A percentile compares a stretch with the other conserved stretches of the same genome.
These are phyloP conservation scores for Boletus sensibilis DNA, from an alignment of 768 basidiomycete species.

Conservation along the genomic window DNA sequence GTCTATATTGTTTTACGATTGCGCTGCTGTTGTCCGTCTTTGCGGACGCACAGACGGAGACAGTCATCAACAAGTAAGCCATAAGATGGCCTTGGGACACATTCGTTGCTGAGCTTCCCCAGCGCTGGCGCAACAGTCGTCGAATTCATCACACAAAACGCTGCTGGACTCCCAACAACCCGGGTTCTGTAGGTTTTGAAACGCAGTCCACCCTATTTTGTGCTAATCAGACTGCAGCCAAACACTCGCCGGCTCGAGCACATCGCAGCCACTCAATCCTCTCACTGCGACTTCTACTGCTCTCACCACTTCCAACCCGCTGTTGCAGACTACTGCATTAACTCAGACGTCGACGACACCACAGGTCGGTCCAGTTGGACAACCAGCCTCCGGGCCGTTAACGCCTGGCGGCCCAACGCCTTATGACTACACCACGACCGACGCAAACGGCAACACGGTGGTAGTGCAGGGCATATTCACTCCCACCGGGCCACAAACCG, in stretches of 20 bases:
- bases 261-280: neutral
- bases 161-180: conserved; percentile 41
- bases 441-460: conserved; percentile 31
- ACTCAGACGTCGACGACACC: conserved; percentile 21
- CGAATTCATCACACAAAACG: conserved; percentile 44
- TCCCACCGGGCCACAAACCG: conserved; percentile 31
- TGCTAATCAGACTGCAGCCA: conserved; percentile 12
- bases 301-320: conserved; percentile 21
- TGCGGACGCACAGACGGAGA: conserved; percentile 46
- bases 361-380: conserved; percentile 46
- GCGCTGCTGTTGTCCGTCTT: conserved; percentile 21
- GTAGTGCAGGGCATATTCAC: conserved; percentile 28
- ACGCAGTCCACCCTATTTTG: neutral
- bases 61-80: conserved; percentile 49
- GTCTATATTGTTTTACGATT: conserved; percentile 8
- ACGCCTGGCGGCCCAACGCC: conserved; percentile 48
- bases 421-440: conserved; percentile 48
- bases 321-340: conserved; percentile 16
- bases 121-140: conserved; percentile 54
- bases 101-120: conserved; percentile 15
- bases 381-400: conserved; percentile 41
- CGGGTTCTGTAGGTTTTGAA: conserved; percentile 39
- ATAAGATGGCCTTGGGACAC: neutral
- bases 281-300: neutral
- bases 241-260: conserved; percentile 14